phyloP scores from a whole-genome alignment of 2,329 filamentous ascomycete genomes.

The Colletotrichum shisoi region DNA sequence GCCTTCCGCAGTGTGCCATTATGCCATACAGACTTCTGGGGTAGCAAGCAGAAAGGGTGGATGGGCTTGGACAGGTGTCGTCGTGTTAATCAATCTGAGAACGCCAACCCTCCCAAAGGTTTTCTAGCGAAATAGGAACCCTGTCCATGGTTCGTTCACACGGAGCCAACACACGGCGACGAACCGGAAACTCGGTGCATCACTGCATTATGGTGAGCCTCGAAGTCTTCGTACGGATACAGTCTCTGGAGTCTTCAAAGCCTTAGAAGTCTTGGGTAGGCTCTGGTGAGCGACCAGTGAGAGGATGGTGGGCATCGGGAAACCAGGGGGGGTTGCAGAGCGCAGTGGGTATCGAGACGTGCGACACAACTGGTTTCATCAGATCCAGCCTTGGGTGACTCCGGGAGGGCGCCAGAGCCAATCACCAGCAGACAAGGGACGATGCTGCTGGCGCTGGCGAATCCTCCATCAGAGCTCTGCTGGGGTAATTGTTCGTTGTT shows the following conservation, averaged over 20 bases:
- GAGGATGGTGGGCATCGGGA: not conserved
- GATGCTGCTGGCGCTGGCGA: constrained; percentile 8
- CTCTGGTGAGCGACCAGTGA: constrained; percentile 11
- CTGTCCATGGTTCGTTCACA: not conserved
- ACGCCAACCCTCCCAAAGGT: constrained; percentile 25
- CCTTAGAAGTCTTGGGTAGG: not conserved
- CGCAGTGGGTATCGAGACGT: constrained; percentile 38
- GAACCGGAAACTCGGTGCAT: constrained; percentile 11
- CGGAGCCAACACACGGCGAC: not conserved
- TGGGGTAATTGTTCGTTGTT: constrained; percentile 10
- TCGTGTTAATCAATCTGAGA: constrained; percentile 34
- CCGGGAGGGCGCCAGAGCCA: constrained; percentile 19
- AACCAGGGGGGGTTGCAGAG: constrained; percentile 34
- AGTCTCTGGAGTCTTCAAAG: too few relatives aligned
- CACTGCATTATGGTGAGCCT: constrained; percentile 12
- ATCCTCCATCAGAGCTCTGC: constrained; percentile 5
- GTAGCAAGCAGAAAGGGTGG: not conserved
- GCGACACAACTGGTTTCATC: constrained; percentile 40
- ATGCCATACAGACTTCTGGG: not conserved
- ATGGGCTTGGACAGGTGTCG: constrained; percentile 9
- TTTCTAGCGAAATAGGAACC: not conserved
- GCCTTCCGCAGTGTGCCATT: constrained; percentile 12
- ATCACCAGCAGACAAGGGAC: constrained; percentile 24
- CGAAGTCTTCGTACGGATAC: too few relatives aligned
- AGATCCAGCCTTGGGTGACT: constrained; percentile 30